These are phyloP conservation scores for Aphanomyces euteiches DNA, from an alignment of 352 stramenopile genomes.

Conservation along the genomic window DNA sequence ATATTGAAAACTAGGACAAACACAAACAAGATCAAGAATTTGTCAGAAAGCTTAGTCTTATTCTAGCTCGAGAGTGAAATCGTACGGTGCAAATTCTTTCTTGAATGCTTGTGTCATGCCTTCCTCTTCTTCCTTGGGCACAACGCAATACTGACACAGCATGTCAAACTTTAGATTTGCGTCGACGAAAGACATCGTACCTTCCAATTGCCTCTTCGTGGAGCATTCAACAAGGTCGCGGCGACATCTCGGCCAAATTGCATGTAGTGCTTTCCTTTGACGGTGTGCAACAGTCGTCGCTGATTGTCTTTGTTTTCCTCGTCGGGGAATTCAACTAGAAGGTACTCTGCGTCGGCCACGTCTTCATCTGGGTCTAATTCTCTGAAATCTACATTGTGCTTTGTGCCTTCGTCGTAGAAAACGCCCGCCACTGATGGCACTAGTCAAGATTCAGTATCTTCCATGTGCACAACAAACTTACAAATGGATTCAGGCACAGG, in stretches of 20 bases:
- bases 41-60: not conserved
- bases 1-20: too few species aligned
- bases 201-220: slow-evolving; percentile 73
- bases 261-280: slow-evolving; percentile 78
- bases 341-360: slow-evolving; percentile 32
- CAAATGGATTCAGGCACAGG: slow-evolving; percentile 45
- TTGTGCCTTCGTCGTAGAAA: slow-evolving; percentile 63
- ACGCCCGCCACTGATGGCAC: slow-evolving; percentile 40
- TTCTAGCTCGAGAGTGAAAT: slow-evolving; percentile 51
- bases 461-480: not conserved
- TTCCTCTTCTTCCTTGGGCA: slow-evolving; percentile 66
- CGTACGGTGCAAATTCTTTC: slow-evolving; percentile 56
- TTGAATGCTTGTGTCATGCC: slow-evolving; percentile 65
- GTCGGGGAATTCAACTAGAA: slow-evolving; percentile 54
- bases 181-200: not conserved
- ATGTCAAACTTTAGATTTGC: not conserved
- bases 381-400: slow-evolving; percentile 69
- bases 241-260: slow-evolving; percentile 73
- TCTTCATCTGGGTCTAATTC: slow-evolving; percentile 35
- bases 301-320: slow-evolving; percentile 33
- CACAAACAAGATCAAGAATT: not conserved
- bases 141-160: slow-evolving; percentile 50
- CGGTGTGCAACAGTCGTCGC: slow-evolving; percentile 52
- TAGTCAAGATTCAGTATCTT: slow-evolving; percentile 17
- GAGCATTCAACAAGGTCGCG: slow-evolving; percentile 56